Conservation (phyloP, 2,329 filamentous ascomycete genomes). For the Chrysoporthe cubensis region DNA sequence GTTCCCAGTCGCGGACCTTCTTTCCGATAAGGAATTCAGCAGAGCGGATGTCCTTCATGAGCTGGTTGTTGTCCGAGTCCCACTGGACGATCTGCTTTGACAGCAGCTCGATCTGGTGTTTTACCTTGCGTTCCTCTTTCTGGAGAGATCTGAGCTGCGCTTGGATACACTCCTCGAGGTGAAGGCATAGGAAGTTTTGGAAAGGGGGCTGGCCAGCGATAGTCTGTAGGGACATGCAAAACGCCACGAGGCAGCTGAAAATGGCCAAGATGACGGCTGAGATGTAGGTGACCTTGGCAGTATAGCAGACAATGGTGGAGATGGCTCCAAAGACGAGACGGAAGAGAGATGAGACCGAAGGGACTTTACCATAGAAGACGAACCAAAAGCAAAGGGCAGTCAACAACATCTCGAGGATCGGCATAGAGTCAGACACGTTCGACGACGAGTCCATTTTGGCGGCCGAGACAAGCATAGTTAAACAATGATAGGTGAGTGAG, state of each 20-base stretch:
- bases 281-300: background rate
- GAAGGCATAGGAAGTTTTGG: conserved; percentile 10
- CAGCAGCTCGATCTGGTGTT: background rate
- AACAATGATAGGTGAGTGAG: background rate
- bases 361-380: too few species aligned
- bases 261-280: background rate
- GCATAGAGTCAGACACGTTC: background rate
- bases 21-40: conserved; percentile 5
- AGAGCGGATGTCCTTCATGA: conserved; percentile 13
- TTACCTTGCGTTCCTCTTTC: conserved; percentile 1
- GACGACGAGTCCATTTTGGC: background rate
- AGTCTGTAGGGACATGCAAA: conserved; percentile 12
- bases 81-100: conserved; percentile 12
- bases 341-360: background rate
- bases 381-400: background rate
- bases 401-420: background rate
- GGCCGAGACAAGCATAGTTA: background rate
- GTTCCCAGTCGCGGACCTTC: background rate
- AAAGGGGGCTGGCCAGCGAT: conserved; percentile 10
- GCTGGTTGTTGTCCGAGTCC: conserved; percentile 10
- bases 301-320: background rate
- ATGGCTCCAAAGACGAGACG: background rate
- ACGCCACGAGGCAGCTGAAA: background rate
- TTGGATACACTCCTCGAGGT: conserved; percentile 7
- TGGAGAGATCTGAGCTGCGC: conserved; percentile 12